phyloP scores from a whole-genome alignment of 805 yeast genomes.

The Henningerozyma blattae region DNA sequence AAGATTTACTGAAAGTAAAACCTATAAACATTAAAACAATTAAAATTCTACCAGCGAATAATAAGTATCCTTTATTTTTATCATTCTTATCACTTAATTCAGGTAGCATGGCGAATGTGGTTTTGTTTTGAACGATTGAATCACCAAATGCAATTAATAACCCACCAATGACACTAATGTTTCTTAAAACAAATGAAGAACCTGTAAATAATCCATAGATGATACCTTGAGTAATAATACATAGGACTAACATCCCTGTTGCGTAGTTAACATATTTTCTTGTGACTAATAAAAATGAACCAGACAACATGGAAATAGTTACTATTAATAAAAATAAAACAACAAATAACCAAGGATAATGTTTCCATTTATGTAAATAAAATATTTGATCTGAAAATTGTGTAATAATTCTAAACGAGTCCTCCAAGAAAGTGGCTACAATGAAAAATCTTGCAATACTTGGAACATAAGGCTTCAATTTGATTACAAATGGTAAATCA shows the following conservation, averaged over 20 bases:
- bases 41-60: slow-evolving; percentile 81
- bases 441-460: slow-evolving; percentile 80
- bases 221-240: slow-evolving; percentile 77
- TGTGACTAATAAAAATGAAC: slow-evolving; percentile 61
- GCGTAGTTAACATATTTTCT: slow-evolving; percentile 63
- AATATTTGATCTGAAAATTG: slow-evolving; percentile 91
- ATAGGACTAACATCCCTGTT: slow-evolving; percentile 53
- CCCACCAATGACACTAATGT: slow-evolving; percentile 87
- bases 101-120: slow-evolving; percentile 36
- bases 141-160: slow-evolving; percentile 79
- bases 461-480: slow-evolving; percentile 66
- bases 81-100: slow-evolving; percentile 53
- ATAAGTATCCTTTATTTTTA: slow-evolving; percentile 58
- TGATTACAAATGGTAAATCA: slow-evolving; percentile 36
- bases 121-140: slow-evolving; percentile 66
- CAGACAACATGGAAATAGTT: slow-evolving; percentile 57
- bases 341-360: slow-evolving; percentile 67
- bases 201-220: slow-evolving; percentile 83
- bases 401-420: slow-evolving; percentile 65
- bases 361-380: slow-evolving; percentile 71
- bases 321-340: slow-evolving; percentile 51
- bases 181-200: slow-evolving; percentile 71
- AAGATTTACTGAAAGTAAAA: slow-evolving; percentile 64
- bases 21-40: slow-evolving; percentile 78
- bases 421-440: slow-evolving; percentile 91